A percentile compares a stretch with the other conserved stretches of the same genome.
Conservation (phyloP, 176 grass and related monocot genomes). For the Olyra latifolia region DNA sequence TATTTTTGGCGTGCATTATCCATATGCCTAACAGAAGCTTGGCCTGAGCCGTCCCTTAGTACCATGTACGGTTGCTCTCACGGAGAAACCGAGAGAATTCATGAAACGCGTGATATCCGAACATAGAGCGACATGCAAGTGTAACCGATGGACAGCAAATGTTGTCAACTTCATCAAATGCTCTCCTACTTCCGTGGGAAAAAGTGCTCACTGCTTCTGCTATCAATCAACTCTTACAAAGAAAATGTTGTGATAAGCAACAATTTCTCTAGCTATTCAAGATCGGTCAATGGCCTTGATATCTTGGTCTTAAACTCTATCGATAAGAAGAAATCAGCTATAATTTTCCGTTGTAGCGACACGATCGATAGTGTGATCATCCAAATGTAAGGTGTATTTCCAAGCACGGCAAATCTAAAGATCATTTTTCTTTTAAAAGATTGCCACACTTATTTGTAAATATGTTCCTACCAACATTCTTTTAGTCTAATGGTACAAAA, state of each 20-base stretch:
- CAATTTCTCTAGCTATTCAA: not conserved
- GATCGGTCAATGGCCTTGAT: not conserved
- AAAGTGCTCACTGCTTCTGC: too few species aligned
- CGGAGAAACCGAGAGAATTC: too few species aligned
- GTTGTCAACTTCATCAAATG: too few species aligned
- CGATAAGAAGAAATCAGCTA: not conserved
- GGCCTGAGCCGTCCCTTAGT: too few species aligned
- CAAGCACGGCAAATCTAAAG: not conserved
- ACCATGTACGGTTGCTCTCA: too few species aligned
- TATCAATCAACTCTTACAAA: not conserved
- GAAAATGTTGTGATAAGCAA: not conserved
- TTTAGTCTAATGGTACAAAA: not conserved
- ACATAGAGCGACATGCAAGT: too few species aligned
- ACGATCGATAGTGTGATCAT: not conserved
- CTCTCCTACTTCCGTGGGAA: too few species aligned
- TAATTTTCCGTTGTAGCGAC: not conserved
- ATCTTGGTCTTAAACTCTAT: not conserved
- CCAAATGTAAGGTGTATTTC: not conserved
- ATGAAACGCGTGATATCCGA: too few species aligned
- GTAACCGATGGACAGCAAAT: too few species aligned
- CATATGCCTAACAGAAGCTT: not conserved
- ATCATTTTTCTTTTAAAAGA: not conserved
- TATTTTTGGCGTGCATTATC: not conserved
- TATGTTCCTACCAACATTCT: accelerated
- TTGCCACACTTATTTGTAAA: not conserved